A percentile compares a stretch with the other conserved stretches of the same genome.
phyloP scores from a whole-genome alignment of 345 rosid genomes.

The Euphorbia tirucalli region DNA sequence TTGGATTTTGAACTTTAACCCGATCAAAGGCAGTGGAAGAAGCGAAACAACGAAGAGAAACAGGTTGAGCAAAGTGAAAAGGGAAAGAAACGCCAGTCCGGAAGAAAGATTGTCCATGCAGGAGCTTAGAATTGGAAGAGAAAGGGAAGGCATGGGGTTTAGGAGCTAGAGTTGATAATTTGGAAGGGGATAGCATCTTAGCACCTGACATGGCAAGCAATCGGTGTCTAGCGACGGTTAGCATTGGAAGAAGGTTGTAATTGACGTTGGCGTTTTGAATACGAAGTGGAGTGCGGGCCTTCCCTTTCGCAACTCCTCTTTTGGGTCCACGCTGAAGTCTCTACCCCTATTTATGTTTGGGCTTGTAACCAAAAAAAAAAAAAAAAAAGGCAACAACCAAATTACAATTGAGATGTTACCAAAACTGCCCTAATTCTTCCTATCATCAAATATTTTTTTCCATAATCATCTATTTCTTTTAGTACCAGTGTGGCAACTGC shows the following conservation, averaged over 20 bases:
- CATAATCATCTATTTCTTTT: too few relatives aligned
- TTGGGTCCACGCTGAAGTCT: too few relatives aligned
- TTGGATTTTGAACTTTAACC: slow-evolving; percentile 38
- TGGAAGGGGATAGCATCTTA: slow-evolving; percentile 25
- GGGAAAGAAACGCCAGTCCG: slow-evolving; percentile 19
- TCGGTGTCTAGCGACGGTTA: slow-evolving; percentile 1
- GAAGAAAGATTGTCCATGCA: neutral
- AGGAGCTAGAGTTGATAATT: slow-evolving; percentile 8
- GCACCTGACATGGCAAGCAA: slow-evolving; percentile 29
- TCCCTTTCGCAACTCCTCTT: too few relatives aligned
- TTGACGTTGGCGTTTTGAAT: neutral
- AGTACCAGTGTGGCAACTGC: too few relatives aligned
- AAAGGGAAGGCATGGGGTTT: slow-evolving; percentile 6
- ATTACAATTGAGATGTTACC: too few relatives aligned
- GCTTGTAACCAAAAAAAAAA: too few relatives aligned
- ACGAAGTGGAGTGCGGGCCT: neutral
- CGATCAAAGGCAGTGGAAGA: slow-evolving; percentile 31
- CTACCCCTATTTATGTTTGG: too few relatives aligned
- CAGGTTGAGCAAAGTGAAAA: slow-evolving; percentile 16
- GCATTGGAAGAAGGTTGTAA: neutral
- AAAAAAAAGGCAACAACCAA: too few relatives aligned
- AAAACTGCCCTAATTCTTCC: too few relatives aligned
- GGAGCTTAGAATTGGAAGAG: slow-evolving; percentile 18
- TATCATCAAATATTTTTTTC: too few relatives aligned
- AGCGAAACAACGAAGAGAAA: slow-evolving; percentile 38